phyloP scores from a whole-genome alignment of 768 basidiomycete genomes.

The Serendipita indica region DNA sequence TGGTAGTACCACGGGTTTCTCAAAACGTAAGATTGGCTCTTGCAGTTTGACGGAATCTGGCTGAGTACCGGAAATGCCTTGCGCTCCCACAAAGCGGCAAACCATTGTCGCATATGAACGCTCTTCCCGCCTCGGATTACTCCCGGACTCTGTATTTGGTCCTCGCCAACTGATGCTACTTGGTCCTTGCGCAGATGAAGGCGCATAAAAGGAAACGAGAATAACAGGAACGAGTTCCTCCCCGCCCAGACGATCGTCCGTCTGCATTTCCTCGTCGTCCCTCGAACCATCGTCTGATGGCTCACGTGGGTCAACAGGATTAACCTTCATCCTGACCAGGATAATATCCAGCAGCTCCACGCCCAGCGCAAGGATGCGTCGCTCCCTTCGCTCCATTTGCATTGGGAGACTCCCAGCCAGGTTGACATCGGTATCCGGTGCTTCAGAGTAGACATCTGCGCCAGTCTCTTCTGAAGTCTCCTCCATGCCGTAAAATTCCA shows the following conservation, averaged over 20 bases:
- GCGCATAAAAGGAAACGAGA: not conserved
- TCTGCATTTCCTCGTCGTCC: not conserved
- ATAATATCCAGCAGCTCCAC: slow-evolving; percentile 54
- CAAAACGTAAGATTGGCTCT: not conserved
- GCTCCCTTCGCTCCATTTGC: slow-evolving; percentile 25
- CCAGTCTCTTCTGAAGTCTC: not conserved
- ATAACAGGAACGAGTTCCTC: not conserved
- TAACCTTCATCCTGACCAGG: slow-evolving; percentile 27
- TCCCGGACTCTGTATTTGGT: not conserved
- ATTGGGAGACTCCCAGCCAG: slow-evolving; percentile 34
- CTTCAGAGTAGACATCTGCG: slow-evolving; percentile 34
- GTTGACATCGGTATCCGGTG: slow-evolving; percentile 38
- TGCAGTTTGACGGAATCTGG: not conserved
- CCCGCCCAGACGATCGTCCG: not conserved
- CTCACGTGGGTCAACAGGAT: not conserved
- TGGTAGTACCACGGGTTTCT: not conserved
- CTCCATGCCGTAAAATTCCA: not conserved
- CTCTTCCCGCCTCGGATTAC: not conserved
- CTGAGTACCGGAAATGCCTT: not conserved
- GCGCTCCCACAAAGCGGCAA: not conserved
- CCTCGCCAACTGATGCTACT: not conserved
- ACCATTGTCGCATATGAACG: not conserved
- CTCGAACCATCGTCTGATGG: not conserved
- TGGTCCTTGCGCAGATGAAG: not conserved
- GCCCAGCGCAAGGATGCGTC: slow-evolving; percentile 40